Base-by-base conservation (phyloP, 2,329 filamentous ascomycete species). In the Microascus cirrosus region DNA sequence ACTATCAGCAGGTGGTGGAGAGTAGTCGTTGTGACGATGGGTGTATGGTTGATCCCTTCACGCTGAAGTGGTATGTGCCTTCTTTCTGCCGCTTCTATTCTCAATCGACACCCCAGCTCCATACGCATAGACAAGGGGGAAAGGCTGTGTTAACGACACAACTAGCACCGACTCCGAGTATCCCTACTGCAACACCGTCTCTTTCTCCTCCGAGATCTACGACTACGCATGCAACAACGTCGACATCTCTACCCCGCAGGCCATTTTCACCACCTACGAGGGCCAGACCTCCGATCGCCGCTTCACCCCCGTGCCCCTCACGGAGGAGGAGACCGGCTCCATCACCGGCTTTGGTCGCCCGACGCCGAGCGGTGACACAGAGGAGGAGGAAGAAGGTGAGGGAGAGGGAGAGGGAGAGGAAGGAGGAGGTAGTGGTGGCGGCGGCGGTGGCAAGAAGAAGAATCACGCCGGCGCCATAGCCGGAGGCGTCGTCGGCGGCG, bases 141-240 rank as follows among this genome's bases (percentile, higher is more conserved):
- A 8, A 32, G 28, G 28, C 28, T 32, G 28, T 32, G 22, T 20
- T 50, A 8, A 50, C 45, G 22, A 5, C 3, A 8, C 20, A n/a
- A 20, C 24, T 56, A 78, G 75, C 60, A 74, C 74, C 28, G 65
- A 66, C 13, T 60, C 63, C 0, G 60, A 54, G 2, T 61, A 61
- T 2, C 72, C 71, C 0, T 78, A 68, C 61, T 80, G 77, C 67
- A 75, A 74, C 58, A 79, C 76, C 2, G 66, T 76, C 32, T 69
- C 69, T 1, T 77, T 77, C 62, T 64, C 68, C 2, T 68, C 67
- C 20, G 69, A 70, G 18, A 68, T 78, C 54, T 65, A 65, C 25
- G 77, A 78, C 62, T 79, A 71, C 61, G 77, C 70, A 65, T 80
- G 77, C 64, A 69, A 69, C 59, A 64, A 66, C 11, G 57, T 66